These are phyloP conservation scores for Pleomassaria siparia DNA, from an alignment of 2,329 filamentous ascomycete species.

Conservation along the genomic window DNA sequence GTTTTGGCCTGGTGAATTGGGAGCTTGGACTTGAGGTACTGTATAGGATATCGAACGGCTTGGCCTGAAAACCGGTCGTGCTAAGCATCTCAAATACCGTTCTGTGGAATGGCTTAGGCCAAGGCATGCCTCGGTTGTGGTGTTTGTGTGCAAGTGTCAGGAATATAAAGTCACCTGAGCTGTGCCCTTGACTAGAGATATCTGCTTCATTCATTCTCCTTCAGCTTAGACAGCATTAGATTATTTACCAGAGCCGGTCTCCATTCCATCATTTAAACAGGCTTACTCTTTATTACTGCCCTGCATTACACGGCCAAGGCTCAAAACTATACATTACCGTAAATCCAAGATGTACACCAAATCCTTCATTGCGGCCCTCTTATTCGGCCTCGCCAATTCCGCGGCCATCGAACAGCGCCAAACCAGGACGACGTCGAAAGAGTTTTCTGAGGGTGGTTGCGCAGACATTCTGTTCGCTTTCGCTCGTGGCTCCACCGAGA, in stretches of 20 bases:
- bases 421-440: constrained; percentile 35
- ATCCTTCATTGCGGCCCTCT: constrained; percentile 21
- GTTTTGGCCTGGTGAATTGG: no score
- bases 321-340: background rate
- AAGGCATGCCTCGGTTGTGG: background rate
- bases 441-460: constrained; percentile 45
- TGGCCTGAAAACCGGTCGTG: background rate
- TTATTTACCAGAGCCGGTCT: background rate
- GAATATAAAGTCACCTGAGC: constrained; percentile 4
- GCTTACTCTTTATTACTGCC: background rate
- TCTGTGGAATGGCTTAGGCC: background rate
- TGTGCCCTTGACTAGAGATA: background rate
- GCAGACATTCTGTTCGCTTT: constrained; percentile 51
- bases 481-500: constrained; percentile 52
- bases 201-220: background rate
- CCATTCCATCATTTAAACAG: background rate
- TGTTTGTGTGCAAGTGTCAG: background rate
- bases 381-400: constrained; percentile 24
- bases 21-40: no score
- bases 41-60: background rate
- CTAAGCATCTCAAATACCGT: background rate
- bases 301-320: background rate
- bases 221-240: constrained; percentile 1
- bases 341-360: constrained; percentile 28
- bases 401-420: constrained; percentile 30